These are phyloP conservation scores for Xenoacremonium recifei DNA, from an alignment of 2,329 filamentous ascomycete species.

Conservation along the genomic window DNA sequence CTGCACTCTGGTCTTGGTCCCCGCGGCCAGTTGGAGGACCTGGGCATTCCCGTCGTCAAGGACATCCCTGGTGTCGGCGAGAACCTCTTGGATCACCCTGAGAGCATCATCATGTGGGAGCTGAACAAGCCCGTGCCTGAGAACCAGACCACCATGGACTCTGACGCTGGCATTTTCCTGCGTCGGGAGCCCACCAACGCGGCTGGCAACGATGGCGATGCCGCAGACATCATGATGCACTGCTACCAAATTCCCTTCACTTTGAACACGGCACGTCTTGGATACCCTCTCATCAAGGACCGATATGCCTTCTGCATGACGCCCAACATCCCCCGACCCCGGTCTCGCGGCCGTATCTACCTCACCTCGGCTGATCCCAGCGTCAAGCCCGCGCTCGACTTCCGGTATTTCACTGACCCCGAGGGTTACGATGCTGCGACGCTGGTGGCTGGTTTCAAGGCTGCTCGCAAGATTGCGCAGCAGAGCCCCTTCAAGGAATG, in stretches of 20 bases:
- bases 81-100: constrained; percentile 61
- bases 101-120: constrained; percentile 68
- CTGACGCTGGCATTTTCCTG: constrained; percentile 84
- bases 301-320: constrained; percentile 92
- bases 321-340: constrained; percentile 82
- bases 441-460: constrained; percentile 73
- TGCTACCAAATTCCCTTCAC: constrained; percentile 95
- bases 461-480: constrained; percentile 73
- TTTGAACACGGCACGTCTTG: constrained; percentile 78
- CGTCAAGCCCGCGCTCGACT: constrained; percentile 81
- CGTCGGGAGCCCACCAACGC: constrained; percentile 74
- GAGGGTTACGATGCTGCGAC: constrained; percentile 84
- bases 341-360: constrained; percentile 74
- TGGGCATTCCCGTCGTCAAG: constrained; percentile 54
- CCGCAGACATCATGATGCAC: constrained; percentile 92
- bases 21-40: constrained; percentile 49
- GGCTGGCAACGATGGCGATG: constrained; percentile 64
- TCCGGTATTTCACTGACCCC: constrained; percentile 85
- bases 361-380: constrained; percentile 72
- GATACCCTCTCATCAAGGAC: constrained; percentile 61
- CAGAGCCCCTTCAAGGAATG: constrained; percentile 77
- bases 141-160: constrained; percentile 89
- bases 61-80: constrained; percentile 60
- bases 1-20: constrained; percentile 58
- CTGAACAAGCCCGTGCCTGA: constrained; percentile 72